Evolutionary conservation across 2,329 filamentous ascomycete genomes (phyloP), one percentile per base, ranked within the genome.

Genomic region (Ramichloridium luteum): DNA sequence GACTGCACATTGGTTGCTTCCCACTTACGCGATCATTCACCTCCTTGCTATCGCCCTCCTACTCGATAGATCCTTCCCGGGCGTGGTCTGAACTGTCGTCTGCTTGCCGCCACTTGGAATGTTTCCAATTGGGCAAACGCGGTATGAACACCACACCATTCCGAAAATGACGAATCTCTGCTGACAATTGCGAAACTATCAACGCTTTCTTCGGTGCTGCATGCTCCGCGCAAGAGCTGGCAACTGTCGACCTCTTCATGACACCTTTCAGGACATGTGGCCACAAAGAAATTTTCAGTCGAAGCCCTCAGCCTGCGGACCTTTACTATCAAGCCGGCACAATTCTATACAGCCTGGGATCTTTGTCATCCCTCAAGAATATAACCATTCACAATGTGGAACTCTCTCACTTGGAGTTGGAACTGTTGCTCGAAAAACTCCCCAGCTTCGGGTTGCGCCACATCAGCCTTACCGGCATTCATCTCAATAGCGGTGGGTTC

Each of bases 1-100:
- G 20, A 8, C n/a, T 23, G 20, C 20, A 23, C 20, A 23, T 23
- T n/a, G 20, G 20, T n/a, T 23, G 20, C 20, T 23, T 23, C 20
- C 20, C 20, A 23, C 20, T 23, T n/a, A 23, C 20, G n/a, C 8
- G n/a, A 23, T 8, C 20, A 23, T 23, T 23, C 20, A 23, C 20
- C n/a, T 23, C 8, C n/a, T 23, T 23, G n/a, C 20, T 23, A n/a
- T 8, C 20, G 8, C 20, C 8, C 8, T 23, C 20, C 20, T 23
- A n/a, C 20, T 23, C 20, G 20, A n/a, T n/a, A 8, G 20, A 23
- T 8, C n/a, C 20, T 23, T 23, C n/a, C n/a, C n/a, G n/a, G 20
- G 20, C n/a, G 20, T 23, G 20, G 20, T n/a, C 8, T n/a, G 8
- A 23, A 23, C 20, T 23, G 20, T 23, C 20, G n/a, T 23, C 20